Conservation (phyloP, 441 rosid species). For the Cnidoscolus chayamansa region DNA sequence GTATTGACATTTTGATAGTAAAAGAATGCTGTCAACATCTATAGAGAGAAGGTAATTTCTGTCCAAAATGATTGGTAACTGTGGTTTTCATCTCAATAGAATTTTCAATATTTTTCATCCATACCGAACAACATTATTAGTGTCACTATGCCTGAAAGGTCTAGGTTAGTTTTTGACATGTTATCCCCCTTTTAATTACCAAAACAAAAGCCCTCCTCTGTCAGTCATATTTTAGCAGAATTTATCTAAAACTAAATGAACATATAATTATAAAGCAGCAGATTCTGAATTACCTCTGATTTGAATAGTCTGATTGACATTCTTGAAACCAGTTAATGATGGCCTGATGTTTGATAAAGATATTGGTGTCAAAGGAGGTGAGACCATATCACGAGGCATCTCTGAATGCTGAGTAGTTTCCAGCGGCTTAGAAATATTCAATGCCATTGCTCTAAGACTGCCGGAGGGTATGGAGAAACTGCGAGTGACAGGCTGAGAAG, state of each 20-base stretch:
- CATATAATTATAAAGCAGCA: not conserved
- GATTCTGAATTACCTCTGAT: conserved; percentile 39
- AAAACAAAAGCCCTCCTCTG: not conserved
- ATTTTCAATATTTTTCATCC: not conserved
- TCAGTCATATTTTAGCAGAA: not conserved
- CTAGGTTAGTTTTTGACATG: not conserved
- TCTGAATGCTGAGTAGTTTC: conserved; percentile 38
- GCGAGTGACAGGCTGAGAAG: conserved; percentile 63
- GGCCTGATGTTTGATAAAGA: conserved; percentile 34
- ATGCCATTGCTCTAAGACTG: conserved; percentile 39
- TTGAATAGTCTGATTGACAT: conserved; percentile 25
- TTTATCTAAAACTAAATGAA: not conserved
- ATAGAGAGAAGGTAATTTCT: not conserved
- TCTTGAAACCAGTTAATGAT: conserved; percentile 21
- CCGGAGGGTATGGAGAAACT: conserved; percentile 88
- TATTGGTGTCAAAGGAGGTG: conserved; percentile 75
- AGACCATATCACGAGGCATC: conserved; percentile 40
- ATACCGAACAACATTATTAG: not conserved
- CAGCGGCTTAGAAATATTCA: conserved; percentile 36
- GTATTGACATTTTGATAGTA: not conserved
- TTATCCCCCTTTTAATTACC: not conserved
- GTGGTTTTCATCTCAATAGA: not conserved
- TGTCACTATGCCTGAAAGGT: not conserved
- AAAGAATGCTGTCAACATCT: not conserved
- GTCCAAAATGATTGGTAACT: not conserved